These are phyloP conservation scores for Metschnikowia baotianmanensis DNA, from an alignment of 805 yeast species.

Conservation along the genomic window DNA sequence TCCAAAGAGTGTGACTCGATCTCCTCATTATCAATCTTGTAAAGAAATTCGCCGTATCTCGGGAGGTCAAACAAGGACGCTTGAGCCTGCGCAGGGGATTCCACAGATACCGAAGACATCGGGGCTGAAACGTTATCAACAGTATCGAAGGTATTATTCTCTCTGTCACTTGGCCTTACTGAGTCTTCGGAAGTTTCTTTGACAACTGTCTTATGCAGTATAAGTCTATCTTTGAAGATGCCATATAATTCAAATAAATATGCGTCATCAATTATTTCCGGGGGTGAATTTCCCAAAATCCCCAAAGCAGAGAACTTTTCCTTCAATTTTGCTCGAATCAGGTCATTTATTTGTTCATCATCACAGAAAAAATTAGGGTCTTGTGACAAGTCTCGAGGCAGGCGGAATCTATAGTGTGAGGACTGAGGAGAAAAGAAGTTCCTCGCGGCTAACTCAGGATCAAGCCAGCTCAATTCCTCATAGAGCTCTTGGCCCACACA, in stretches of 20 bases:
- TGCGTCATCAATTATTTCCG: slow-evolving; percentile 25
- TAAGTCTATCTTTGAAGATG: slow-evolving; percentile 30
- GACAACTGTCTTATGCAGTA: neutral
- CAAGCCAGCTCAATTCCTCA: slow-evolving; percentile 21
- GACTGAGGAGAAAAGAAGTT: slow-evolving; percentile 29
- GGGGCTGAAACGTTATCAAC: slow-evolving; percentile 1
- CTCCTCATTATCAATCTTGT: slow-evolving; percentile 4
- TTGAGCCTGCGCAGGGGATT: slow-evolving; percentile 2
- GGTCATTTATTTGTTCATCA: slow-evolving; percentile 30
- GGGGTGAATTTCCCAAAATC: slow-evolving; percentile 34
- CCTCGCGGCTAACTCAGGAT: slow-evolving; percentile 25
- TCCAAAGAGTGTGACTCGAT: slow-evolving; percentile 1
- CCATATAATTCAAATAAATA: slow-evolving; percentile 32
- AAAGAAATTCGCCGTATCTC: slow-evolving; percentile 15
- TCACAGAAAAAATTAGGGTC: slow-evolving; percentile 24
- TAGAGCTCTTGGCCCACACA: slow-evolving; percentile 34
- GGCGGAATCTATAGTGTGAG: slow-evolving; percentile 23
- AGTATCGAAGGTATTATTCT: neutral
- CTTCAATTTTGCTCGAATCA: slow-evolving; percentile 32
- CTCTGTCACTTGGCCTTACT: neutral
- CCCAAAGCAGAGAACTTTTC: slow-evolving; percentile 38
- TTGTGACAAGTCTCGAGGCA: slow-evolving; percentile 14
- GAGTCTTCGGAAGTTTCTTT: neutral
- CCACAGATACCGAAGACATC: slow-evolving; percentile 5
- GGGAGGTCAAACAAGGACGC: slow-evolving; percentile 13